These are phyloP conservation scores for Populus euphratica DNA, from an alignment of 345 rosid genomes.

Conservation along the genomic window DNA sequence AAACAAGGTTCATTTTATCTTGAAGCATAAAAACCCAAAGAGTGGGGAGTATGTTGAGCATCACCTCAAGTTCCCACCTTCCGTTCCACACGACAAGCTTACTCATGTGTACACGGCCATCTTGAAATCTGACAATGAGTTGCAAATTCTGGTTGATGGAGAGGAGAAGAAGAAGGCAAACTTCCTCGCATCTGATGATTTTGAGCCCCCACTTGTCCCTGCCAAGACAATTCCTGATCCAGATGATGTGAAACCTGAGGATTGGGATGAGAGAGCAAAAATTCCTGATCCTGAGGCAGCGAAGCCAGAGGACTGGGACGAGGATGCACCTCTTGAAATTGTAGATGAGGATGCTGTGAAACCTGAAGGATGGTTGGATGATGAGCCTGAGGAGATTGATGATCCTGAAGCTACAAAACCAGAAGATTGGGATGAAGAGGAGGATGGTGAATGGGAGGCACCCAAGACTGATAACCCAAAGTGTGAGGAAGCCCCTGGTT, in stretches of 20 bases:
- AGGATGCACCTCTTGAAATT: slow-evolving; percentile 88
- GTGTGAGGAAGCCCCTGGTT: slow-evolving; percentile 72
- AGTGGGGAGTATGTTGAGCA: slow-evolving; percentile 76
- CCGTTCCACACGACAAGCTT: slow-evolving; percentile 75
- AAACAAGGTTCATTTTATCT: slow-evolving; percentile 84
- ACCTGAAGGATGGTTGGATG: slow-evolving; percentile 90
- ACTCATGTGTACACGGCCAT: slow-evolving; percentile 83
- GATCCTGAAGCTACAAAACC: slow-evolving; percentile 88
- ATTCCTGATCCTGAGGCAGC: slow-evolving; percentile 68
- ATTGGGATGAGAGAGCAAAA: slow-evolving; percentile 82
- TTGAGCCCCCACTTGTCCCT: slow-evolving; percentile 77
- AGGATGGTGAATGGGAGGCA: slow-evolving; percentile 92
- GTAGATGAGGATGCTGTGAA: slow-evolving; percentile 76
- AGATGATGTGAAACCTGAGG: slow-evolving; percentile 84
- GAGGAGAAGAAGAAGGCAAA: slow-evolving; percentile 77
- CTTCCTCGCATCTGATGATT: slow-evolving; percentile 66
- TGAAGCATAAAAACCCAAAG: slow-evolving; percentile 89
- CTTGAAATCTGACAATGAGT: slow-evolving; percentile 65
- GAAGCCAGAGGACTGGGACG: slow-evolving; percentile 92
- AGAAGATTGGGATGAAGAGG: slow-evolving; percentile 94
- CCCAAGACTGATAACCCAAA: slow-evolving; percentile 81
- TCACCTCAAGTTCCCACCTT: slow-evolving; percentile 75
- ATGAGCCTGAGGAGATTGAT: slow-evolving; percentile 83
- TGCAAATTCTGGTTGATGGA: slow-evolving; percentile 63
- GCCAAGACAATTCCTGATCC: slow-evolving; percentile 83